Base-by-base conservation (phyloP, 73 alveolate species). In the Stentor roeselii region DNA sequence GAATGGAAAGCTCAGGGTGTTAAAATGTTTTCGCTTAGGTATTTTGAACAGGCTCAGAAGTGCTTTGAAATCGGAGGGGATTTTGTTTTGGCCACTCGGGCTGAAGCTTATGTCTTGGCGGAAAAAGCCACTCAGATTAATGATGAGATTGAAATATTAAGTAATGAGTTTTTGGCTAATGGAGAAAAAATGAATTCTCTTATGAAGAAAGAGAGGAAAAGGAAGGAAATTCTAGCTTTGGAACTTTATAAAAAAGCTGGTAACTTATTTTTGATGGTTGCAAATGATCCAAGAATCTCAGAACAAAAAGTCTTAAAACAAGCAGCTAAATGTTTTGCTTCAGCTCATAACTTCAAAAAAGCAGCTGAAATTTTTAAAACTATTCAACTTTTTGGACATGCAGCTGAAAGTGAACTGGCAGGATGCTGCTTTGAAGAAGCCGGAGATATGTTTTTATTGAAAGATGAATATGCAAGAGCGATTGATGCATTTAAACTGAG, bases 1-100 rank as follows among this genome's bases (percentile, higher is more conserved):
- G 96, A 87, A 67, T 94, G 98, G 98, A 84, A 86, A 38, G 78
- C 59, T 42, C 77, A 89, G 78, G 98, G 98, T 34, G 60, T 88
- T 39, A 93, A 89, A 80, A 86, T 93, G 88, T 90, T 93, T 78
- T 90, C 84, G 78, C 89, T 86, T 87, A 88, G 91, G 78, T 93
- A 75, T 86, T 93, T 86, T 80, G 95, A 90, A 27, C 85, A 89
- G 36, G 98, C 98, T 39, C 84, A 38, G 78, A 86, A 92, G 78
- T 93, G 98, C 85, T 93, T 93, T 88, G 42, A 60, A 42, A 38
- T 67, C 42, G 90, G 95, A 4, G 77, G 61, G 2, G 95, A 93
- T 42, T 85, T 84, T 27, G 86, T 41, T 58, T 83, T 90, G 1
- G 84, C 80, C 30, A 32, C 42, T 75, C 90, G 91, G 67, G 82